Percentiles rank a stretch among this genome's conserved stretches.
phyloP scores from a whole-genome alignment of 164 flowering plant genomes.

The Piper betle region DNA sequence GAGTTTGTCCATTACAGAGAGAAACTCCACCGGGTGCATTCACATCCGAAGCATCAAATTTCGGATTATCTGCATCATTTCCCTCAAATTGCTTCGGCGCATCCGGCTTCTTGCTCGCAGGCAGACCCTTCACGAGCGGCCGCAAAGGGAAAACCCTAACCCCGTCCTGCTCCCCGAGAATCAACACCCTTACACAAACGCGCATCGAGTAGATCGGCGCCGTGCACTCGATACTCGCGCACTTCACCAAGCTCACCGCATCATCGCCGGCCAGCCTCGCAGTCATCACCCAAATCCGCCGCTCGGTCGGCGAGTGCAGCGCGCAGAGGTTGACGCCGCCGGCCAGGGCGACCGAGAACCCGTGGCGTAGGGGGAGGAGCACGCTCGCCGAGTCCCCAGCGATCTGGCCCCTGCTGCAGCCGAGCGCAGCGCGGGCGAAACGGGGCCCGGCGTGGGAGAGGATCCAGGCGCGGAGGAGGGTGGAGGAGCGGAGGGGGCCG shows the following conservation, averaged over 20 bases:
- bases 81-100: neutral
- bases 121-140: constrained; percentile 45
- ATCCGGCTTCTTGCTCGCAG: constrained; percentile 13
- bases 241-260: constrained; percentile 50
- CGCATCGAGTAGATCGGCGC: constrained; percentile 38
- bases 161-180: constrained; percentile 74
- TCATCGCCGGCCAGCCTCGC: constrained; percentile 27
- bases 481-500: constrained; percentile 40
- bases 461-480: constrained; percentile 48
- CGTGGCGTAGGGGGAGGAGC: constrained; percentile 40
- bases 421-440: constrained; percentile 25
- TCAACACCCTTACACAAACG: constrained; percentile 40
- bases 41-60: no score
- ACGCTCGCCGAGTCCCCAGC: constrained; percentile 17
- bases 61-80: neutral
- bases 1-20: no score
- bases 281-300: constrained; percentile 54
- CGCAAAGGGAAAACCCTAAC: constrained; percentile 63
- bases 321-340: constrained; percentile 52
- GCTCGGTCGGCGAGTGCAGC: constrained; percentile 40
- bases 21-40: no score
- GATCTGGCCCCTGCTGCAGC: constrained; percentile 26
- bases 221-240: constrained; percentile 62
- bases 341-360: constrained; percentile 37
- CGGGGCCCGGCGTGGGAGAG: constrained; percentile 12